Evolutionary conservation across 1,284 basidiomycete species (phyloP).

Genomic region (Microbotryomycetes sp.): DNA sequence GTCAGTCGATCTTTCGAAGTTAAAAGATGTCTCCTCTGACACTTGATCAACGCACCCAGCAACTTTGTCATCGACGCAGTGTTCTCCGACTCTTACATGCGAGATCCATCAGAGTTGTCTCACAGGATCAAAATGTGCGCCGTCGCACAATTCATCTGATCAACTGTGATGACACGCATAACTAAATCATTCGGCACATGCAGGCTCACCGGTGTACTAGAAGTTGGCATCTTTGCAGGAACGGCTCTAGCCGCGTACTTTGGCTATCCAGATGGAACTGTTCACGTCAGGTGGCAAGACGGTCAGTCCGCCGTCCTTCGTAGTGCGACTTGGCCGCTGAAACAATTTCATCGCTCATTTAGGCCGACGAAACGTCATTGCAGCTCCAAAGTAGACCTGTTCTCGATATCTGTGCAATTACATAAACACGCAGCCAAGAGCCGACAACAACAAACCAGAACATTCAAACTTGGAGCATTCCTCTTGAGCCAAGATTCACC

Average conservation of each 20-base stretch:
- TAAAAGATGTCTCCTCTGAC: not conserved
- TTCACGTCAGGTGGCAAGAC: conserved; percentile 25
- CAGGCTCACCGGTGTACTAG: conserved; percentile 90
- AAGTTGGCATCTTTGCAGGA: conserved; percentile 90
- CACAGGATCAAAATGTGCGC: conserved; percentile 37
- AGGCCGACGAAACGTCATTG: not conserved
- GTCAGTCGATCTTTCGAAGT: conserved; percentile 7
- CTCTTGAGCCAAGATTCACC: too few species aligned
- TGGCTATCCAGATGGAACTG: conserved; percentile 47
- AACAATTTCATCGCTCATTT: not conserved
- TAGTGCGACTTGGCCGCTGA: not conserved
- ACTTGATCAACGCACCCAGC: conserved; percentile 42
- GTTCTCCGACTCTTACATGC: conserved; percentile 63
- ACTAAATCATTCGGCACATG: conserved; percentile 38
- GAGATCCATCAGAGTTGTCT: conserved; percentile 52
- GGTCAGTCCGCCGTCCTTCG: conserved; percentile 6
- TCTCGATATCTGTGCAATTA: too few species aligned
- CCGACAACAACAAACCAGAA: too few species aligned
- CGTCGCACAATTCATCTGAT: conserved; percentile 26
- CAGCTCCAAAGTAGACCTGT: not conserved
- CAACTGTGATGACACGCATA: not conserved
- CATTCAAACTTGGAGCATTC: too few species aligned
- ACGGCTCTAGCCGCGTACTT: conserved; percentile 97
- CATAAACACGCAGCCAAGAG: too few species aligned
- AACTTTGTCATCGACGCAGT: conserved; percentile 93